Percentiles rank a stretch among this genome's conserved stretches.
Conservation (phyloP, 2,329 filamentous ascomycete species). For the Colletotrichum melonis region DNA sequence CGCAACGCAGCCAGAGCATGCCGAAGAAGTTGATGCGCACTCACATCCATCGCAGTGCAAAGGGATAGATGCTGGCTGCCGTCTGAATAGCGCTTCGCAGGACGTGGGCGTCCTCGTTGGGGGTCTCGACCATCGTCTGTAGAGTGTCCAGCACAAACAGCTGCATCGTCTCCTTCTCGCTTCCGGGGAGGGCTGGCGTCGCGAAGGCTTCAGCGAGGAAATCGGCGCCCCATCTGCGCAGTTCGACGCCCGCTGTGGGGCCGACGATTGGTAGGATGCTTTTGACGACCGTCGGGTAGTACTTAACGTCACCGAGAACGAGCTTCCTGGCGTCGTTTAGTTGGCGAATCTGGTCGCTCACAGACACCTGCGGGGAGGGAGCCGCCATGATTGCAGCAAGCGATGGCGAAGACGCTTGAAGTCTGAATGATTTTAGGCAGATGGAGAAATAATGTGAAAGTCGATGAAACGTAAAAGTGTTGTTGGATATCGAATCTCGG, state of each 20-base stretch:
- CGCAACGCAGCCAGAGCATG: background rate
- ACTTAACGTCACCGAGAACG: slow-evolving; percentile 85
- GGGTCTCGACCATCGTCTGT: slow-evolving; percentile 74
- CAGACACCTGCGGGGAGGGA: slow-evolving; percentile 61
- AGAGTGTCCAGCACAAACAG: slow-evolving; percentile 83
- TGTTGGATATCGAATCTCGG: background rate
- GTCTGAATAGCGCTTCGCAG: slow-evolving; percentile 89
- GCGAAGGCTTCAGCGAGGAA: slow-evolving; percentile 97
- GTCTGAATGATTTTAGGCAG: background rate
- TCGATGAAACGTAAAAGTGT: background rate
- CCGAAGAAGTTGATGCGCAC: slow-evolving; percentile 53
- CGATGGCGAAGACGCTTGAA: slow-evolving; percentile 3
- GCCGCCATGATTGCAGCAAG: slow-evolving; percentile 58
- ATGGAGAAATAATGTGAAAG: background rate
- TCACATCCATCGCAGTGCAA: slow-evolving; percentile 94
- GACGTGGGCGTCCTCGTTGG: slow-evolving; percentile 82
- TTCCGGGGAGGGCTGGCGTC: slow-evolving; percentile 81
- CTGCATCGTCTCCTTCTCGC: slow-evolving; percentile 84
- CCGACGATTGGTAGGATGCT: slow-evolving; percentile 93
- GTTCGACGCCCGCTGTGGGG: slow-evolving; percentile 77
- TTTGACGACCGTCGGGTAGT: slow-evolving; percentile 92
- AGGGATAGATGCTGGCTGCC: slow-evolving; percentile 90
- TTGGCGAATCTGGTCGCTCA: slow-evolving; percentile 84
- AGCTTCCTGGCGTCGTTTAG: slow-evolving; percentile 91
- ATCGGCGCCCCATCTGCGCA: slow-evolving; percentile 95